Evolutionary conservation across 2,329 filamentous ascomycete species (phyloP), one percentile per base, ranked within the genome.

Genomic region (Fusarium temperatum): DNA sequence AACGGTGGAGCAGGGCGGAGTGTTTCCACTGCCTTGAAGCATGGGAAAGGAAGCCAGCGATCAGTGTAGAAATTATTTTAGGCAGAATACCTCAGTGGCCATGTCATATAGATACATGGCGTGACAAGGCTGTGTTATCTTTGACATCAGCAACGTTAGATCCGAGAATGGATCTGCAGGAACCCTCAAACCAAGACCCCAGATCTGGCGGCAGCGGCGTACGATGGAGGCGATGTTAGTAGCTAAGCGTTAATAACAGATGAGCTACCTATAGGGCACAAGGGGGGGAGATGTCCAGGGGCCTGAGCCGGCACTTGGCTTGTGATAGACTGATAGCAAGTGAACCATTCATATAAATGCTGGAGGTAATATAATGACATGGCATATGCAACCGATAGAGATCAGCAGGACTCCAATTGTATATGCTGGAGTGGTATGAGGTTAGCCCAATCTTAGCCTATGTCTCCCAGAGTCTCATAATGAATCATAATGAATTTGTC

Each of bases 111-210:
- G 24, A 54, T n/a, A 58, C 41, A 73, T 61, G 47, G 38, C 55
- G 54, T 36, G 54, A n/a, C 53, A 56, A 53, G 65, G 59, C 55
- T 59, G 65, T 73, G 56, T 53, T 63, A 48, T 71, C 45, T 60
- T 42, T 53, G 39, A 26, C n/a, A 39, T 26, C 39, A 42, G 48
- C 39, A 26, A 68, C 57, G 71, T 66, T 76, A 66, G 71, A 76
- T 70, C 73, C 68, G 67, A 74, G 53, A 39, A 41, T 51, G 60
- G 65, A 72, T 76, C 74, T 77, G 75, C 75, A 77, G 75, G 75
- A 77, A 77, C 75, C 72, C 72, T 73, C 70, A 42, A 54, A 48
- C 50, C 66, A 62, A 73, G 73, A 73, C 70, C 70, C 70, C 72
- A 77, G 75, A 77, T 77, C 75, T 76, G 63, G 60, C 64, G 69